Evolutionary conservation across 768 basidiomycete species (phyloP).

Genomic region (Macrolepiota dolichaula): DNA sequence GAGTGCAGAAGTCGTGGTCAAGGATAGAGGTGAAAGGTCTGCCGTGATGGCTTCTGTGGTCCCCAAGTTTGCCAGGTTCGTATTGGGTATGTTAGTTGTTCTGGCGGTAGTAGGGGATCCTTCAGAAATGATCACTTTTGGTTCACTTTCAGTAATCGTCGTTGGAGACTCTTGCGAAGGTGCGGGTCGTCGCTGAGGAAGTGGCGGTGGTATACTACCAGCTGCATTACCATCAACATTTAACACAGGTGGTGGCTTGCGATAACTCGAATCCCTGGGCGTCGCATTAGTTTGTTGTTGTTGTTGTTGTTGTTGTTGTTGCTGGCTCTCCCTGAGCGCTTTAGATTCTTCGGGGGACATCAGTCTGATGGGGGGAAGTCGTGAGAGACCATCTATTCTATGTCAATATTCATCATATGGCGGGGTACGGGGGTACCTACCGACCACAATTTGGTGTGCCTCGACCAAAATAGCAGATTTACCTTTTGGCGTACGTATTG

Average conservation of each 20-base stretch:
- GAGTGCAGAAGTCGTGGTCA: background rate
- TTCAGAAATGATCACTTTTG: background rate
- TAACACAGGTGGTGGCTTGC: too few relatives aligned
- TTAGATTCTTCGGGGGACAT: constrained; percentile 49
- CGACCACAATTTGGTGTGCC: constrained; percentile 84
- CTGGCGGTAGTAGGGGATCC: background rate
- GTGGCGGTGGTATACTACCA: background rate
- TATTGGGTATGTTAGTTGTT: background rate
- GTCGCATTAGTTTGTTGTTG: background rate
- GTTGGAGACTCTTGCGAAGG: background rate
- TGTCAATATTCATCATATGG: background rate
- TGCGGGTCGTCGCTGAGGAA: background rate
- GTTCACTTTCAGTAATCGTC: background rate
- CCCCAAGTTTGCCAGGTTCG: background rate
- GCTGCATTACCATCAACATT: background rate
- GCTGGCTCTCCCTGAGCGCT: constrained; percentile 22
- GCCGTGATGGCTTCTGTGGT: background rate
- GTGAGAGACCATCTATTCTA: constrained; percentile 66
- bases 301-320: background rate
- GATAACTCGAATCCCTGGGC: background rate
- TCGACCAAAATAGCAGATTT: constrained; percentile 80
- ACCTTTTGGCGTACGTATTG: constrained; percentile 57
- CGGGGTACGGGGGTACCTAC: constrained; percentile 36
- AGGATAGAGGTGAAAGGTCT: constrained; percentile 5
- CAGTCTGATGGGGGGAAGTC: constrained; percentile 69